Conservation (phyloP, 768 basidiomycete species). For the Leccinellum albellum region DNA sequence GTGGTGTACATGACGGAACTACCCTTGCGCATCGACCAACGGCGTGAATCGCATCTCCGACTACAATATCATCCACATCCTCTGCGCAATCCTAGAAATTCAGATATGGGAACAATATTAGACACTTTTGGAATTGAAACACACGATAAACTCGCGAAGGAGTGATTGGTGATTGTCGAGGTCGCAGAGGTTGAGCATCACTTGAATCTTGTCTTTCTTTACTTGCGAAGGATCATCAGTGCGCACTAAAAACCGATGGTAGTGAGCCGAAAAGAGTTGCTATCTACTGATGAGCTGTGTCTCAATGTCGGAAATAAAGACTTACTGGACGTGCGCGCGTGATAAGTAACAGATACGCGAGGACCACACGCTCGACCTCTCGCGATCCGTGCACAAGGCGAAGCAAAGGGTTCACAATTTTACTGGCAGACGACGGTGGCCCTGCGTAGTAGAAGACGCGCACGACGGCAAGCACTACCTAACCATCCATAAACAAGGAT, state of each 20-base stretch:
- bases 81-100: constrained; percentile 68
- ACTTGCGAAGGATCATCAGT: constrained; percentile 61
- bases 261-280: constrained; percentile 56
- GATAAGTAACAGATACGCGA: constrained; percentile 69
- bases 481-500: background rate
- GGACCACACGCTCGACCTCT: constrained; percentile 73
- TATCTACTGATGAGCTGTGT: constrained; percentile 6
- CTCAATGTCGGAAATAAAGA: constrained; percentile 1
- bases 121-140: constrained; percentile 24
- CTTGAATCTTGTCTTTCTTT: constrained; percentile 71
- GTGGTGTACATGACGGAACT: constrained; percentile 64
- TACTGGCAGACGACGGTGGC: constrained; percentile 49
- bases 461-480: constrained; percentile 80
- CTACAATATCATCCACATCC: constrained; percentile 69
- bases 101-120: background rate
- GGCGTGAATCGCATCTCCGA: constrained; percentile 69
- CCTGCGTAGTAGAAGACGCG: constrained; percentile 74
- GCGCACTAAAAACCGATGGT: constrained; percentile 66
- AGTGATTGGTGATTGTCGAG: constrained; percentile 66
- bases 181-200: constrained; percentile 65
- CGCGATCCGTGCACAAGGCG: constrained; percentile 62
- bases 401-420: constrained; percentile 69
- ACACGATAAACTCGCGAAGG: constrained; percentile 80
- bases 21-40: constrained; percentile 71
- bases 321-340: constrained; percentile 64